Base-by-base conservation (phyloP, 305 asterid species). In the Fraxinus latifolia region DNA sequence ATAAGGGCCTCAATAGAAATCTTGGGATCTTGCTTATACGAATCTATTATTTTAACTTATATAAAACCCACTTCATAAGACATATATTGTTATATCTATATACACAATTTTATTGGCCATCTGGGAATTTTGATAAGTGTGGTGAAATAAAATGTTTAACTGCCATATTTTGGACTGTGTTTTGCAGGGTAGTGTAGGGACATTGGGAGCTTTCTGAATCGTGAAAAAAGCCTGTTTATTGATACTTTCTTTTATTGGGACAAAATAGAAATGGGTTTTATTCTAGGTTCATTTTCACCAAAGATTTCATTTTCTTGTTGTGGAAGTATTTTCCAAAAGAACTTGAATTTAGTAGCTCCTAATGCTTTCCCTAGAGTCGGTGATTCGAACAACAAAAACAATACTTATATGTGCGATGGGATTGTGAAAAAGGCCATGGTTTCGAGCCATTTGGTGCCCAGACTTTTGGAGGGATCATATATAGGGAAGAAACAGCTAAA, bases 401-500 rank as follows among this genome's bases (percentile, higher is more conserved):
- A 37, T 74, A 73, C 73, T 29, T 87, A 39, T 3, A 74, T 78
- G 77, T 80, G 79, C 72, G 83, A 81, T 37, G 88, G 79, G 47
- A 84, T 60, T 83, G 71, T 44, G 79, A 89, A 86, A 83, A 91
- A 87, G 81, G 86, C 83, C 42, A 80, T 84, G 19, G 79, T 90
- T 82, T 91, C 93, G 50, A 82, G 93, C 87, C 97, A 89, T 81
- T 86, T 84, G 60, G 89, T 89, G 31, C 93, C 97, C 21, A 91
- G 91, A 33, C 92, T 83, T 73, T 76, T 93, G 88, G 94, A 92
- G 81, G 94, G 92, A 81, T 89, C 88, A 17, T 81, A 60, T 82
- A 83, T 84, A 3, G 86, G 91, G 82, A 89, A 88, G 91, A 87
- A 82, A 77, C 85, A 80, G 83, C 85, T 86, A 81, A 83, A 82